These are phyloP conservation scores for Chloris gayana DNA, from an alignment of 176 grass and related monocot species.

Conservation along the genomic window DNA sequence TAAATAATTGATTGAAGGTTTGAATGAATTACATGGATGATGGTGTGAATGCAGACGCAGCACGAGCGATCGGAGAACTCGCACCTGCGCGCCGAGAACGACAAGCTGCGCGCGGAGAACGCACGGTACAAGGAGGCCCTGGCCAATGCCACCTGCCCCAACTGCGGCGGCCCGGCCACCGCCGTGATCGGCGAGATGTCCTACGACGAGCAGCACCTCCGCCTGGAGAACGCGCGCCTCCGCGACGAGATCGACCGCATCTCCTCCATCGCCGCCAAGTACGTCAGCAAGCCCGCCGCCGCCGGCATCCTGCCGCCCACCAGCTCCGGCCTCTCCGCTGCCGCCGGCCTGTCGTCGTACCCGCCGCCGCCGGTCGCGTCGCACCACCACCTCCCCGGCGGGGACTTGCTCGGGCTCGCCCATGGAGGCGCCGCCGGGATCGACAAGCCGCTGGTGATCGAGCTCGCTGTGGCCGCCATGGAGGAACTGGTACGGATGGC, in stretches of 20 bases:
- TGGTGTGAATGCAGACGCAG: slow-evolving; percentile 55
- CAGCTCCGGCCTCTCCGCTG: neutral
- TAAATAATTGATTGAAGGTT: too few species aligned
- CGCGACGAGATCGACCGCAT: slow-evolving; percentile 86
- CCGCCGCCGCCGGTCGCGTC: slow-evolving; percentile 21
- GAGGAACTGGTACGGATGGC: slow-evolving; percentile 86
- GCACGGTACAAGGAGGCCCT: slow-evolving; percentile 81
- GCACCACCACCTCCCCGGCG: slow-evolving; percentile 38
- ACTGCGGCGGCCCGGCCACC: slow-evolving; percentile 76
- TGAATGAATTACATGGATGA: neutral
- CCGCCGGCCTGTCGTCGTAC: slow-evolving; percentile 28
- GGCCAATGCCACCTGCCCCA: slow-evolving; percentile 73
- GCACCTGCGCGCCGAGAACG: slow-evolving; percentile 69
- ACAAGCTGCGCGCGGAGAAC: slow-evolving; percentile 81
- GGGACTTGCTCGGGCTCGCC: slow-evolving; percentile 42
- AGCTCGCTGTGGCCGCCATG: slow-evolving; percentile 91
- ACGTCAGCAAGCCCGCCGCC: slow-evolving; percentile 58
- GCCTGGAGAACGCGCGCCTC: slow-evolving; percentile 82
- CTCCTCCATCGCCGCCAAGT: slow-evolving; percentile 83
- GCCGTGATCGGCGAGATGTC: slow-evolving; percentile 76
- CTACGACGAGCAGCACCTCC: slow-evolving; percentile 84
- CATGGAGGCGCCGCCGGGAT: slow-evolving; percentile 32
- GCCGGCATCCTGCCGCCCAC: neutral
- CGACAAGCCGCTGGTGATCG: slow-evolving; percentile 76
- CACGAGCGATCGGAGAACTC: slow-evolving; percentile 81